Evolutionary conservation across 1,284 basidiomycete genomes (phyloP), one percentile per base, ranked within the genome.

Genomic region (Naganishia sp.): DNA sequence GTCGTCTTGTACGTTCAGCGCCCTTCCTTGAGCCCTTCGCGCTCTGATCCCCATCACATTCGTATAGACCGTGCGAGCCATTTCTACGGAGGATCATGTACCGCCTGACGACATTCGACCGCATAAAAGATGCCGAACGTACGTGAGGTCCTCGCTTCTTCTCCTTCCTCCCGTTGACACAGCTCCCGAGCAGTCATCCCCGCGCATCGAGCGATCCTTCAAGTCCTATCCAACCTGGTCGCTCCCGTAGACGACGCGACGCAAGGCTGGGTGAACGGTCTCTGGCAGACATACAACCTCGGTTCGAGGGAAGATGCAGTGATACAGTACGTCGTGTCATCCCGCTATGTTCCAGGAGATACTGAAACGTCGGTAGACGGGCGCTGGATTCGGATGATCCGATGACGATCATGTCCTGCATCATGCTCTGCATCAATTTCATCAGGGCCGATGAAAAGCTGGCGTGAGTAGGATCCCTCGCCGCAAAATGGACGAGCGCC

Each of bases 381-480:
- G 90, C 72, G 25, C 81, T 93, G 23, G 83, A 84, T 52, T 88
- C 87, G 32, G 83, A 84, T 47, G 90, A 93, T 74, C 70, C 81
- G 18, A 61, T 61, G 57, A 51, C 57, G 57, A 21, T 50, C 57
- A 50, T 61, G 46, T 61, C 57, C 0, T 61, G 57, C 42, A 50
- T 50, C 32, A 61, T 61, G 57, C 47, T 61, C n/a, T 41, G 47
- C n/a, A 15, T 61, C 32, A 61, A 61, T 32, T 61, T 61, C 50
- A 41, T 61, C 15, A 32, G 57, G 25, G 57, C 57, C 23, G 57
- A 61, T 13, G 21, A 21, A 17, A 39, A 13, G 35, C 4, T 39
- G 35, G 35, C 35, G 35, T 39, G 35, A 39, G 35, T 39, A 13
- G 35, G 0, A 39, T 3, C 35, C 7, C 10, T 39, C 1, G 4